Evolutionary conservation across 192 early-diverging fungal species (phyloP).

Genomic region (Umbelopsis vinacea): DNA sequence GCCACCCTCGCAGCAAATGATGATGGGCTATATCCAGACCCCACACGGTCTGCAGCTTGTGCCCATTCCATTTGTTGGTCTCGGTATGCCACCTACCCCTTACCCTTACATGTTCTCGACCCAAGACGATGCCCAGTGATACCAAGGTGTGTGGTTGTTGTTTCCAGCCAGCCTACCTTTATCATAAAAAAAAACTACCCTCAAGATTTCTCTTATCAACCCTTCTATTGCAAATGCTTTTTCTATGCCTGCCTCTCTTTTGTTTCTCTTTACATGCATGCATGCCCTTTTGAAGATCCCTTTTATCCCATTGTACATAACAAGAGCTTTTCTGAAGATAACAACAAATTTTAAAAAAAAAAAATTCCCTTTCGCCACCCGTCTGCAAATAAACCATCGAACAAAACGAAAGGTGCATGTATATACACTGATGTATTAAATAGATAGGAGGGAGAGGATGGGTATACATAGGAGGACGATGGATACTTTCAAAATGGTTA

Average conservation of each 20-base stretch:
- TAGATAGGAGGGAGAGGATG: too few species aligned
- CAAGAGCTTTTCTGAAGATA: neutral
- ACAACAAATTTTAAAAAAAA: too few species aligned
- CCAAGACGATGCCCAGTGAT: neutral
- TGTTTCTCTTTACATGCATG: too few species aligned
- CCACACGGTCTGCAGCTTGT: slow-evolving; percentile 22
- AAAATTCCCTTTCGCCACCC: neutral
- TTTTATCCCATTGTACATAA: slow-evolving; percentile 8
- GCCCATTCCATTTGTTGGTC: slow-evolving; percentile 12
- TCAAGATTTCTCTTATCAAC: too few species aligned
- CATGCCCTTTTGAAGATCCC: neutral
- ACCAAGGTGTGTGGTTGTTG: neutral
- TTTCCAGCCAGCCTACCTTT: too few species aligned
- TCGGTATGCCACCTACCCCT: slow-evolving; percentile 5
- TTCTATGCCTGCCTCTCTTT: neutral
- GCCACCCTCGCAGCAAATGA: slow-evolving; percentile 17
- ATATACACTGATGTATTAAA: neutral
- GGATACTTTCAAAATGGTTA: too few species aligned
- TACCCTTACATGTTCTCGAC: slow-evolving; percentile 5
- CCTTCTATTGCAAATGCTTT: too few species aligned
- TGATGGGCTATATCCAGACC: slow-evolving; percentile 22
- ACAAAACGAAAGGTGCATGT: neutral
- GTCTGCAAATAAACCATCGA: too few species aligned
- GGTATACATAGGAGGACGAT: too few species aligned
- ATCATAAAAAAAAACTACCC: too few species aligned